Percentiles rank a stretch among this genome's conserved stretches.
Evolutionary conservation across 2,329 filamentous ascomycete species (phyloP).

Genomic region (Venturia carpophila): DNA sequence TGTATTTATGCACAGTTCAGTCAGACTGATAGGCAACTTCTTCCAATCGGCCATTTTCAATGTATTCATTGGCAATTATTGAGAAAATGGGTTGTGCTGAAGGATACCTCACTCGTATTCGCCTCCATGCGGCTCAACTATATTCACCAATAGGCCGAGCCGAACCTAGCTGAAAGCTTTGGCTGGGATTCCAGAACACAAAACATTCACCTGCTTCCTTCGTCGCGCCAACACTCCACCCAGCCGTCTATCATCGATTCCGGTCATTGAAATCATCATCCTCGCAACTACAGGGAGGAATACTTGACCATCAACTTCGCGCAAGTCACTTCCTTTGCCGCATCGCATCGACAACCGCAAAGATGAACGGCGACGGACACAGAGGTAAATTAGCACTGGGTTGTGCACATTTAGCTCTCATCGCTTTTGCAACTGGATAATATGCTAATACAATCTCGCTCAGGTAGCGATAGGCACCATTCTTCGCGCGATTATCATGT

Average conservation of each 20-base stretch:
- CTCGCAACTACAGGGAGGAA: not conserved
- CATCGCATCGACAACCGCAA: slow-evolving; percentile 10
- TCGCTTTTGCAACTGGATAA: not conserved
- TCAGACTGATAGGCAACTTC: slow-evolving; percentile 71
- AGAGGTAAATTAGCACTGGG: not conserved
- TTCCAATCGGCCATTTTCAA: slow-evolving; percentile 56
- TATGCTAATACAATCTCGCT: slow-evolving; percentile 14
- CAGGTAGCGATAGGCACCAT: slow-evolving; percentile 19
- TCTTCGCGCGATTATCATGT: slow-evolving; percentile 34
- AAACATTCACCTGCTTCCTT: not conserved
- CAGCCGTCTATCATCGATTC: not conserved
- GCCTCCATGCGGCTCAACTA: not conserved
- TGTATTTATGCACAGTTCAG: slow-evolving; percentile 89
- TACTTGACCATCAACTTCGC: not conserved
- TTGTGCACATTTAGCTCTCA: not conserved
- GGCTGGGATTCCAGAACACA: not conserved
- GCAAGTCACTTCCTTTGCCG: not conserved
- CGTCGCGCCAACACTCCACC: not conserved
- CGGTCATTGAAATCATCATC: not conserved
- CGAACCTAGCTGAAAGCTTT: not conserved
- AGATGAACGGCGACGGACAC: slow-evolving; percentile 13
- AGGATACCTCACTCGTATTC: not conserved
- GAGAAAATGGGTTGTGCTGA: not conserved
- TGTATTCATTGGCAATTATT: not conserved
- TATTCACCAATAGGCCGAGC: not conserved